A percentile compares a stretch with the other conserved stretches of the same genome.
phyloP scores from a whole-genome alignment of 1,284 basidiomycete species.

The Tilletiopsis washingtonensis region DNA sequence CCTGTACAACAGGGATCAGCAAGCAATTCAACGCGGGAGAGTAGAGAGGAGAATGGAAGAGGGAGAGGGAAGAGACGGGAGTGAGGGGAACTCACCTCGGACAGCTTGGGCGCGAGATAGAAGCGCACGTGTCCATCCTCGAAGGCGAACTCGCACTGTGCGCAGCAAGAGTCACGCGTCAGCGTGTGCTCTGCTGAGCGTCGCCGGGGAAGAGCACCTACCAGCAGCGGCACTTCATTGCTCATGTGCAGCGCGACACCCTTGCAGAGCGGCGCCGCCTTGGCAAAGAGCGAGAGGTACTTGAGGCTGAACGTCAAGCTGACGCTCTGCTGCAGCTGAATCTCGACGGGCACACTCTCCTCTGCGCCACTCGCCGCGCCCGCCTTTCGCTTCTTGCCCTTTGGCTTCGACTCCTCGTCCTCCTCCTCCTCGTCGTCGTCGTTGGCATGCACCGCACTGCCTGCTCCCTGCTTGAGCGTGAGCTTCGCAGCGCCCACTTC shows the following conservation, averaged over 20 bases:
- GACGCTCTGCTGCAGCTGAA: constrained; percentile 60
- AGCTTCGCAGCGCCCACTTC: constrained; percentile 89
- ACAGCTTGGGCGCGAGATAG: constrained; percentile 46
- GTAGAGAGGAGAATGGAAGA: too few relatives aligned
- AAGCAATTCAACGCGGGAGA: too few relatives aligned
- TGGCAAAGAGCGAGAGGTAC: constrained; percentile 95
- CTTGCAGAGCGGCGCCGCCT: constrained; percentile 69
- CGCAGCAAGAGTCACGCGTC: constrained; percentile 27
- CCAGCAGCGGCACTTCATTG: constrained; percentile 36
- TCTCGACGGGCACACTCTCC: constrained; percentile 49
- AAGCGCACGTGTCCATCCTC: constrained; percentile 58
- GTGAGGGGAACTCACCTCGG: constrained; percentile 22
- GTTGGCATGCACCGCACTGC: constrained; percentile 40
- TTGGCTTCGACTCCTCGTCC: constrained; percentile 39
- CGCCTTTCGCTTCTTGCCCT: constrained; percentile 34
- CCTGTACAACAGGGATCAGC: too few relatives aligned
- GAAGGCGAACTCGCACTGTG: constrained; percentile 74
- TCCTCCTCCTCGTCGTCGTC: constrained; percentile 43
- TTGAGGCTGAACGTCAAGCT: constrained; percentile 92
- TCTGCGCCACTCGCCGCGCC: constrained; percentile 23
- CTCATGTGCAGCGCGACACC: constrained; percentile 54
- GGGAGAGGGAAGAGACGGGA: too few relatives aligned
- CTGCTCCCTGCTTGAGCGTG: constrained; percentile 65
- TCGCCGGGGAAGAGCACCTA: too few relatives aligned
- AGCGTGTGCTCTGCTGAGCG: constrained; percentile 48